Evolutionary conservation across 345 rosid genomes (phyloP).

Genomic region (Syzygium oleosum): DNA sequence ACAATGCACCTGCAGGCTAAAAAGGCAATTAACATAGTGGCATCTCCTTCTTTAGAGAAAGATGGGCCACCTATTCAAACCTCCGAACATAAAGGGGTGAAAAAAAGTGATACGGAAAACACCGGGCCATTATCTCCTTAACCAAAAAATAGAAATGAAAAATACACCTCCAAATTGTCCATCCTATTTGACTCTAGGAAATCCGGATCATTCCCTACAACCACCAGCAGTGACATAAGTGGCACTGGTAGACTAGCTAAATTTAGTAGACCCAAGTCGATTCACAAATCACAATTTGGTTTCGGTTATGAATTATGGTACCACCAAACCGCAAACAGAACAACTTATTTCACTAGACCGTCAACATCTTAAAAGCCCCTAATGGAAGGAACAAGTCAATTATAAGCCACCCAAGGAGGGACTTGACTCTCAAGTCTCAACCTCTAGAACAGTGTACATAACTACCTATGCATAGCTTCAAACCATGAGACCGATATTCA

Average conservation of each 20-base stretch:
- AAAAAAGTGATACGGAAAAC: not conserved
- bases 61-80: not conserved
- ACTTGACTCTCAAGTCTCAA: not conserved
- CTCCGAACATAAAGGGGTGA: not conserved
- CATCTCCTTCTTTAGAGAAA: not conserved
- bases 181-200: not conserved
- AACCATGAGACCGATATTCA: not conserved
- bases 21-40: not conserved
- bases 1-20: not conserved
- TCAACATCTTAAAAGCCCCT: not conserved
- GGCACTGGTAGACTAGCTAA: not conserved
- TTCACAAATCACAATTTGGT: not conserved
- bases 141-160: not conserved
- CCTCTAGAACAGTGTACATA: not conserved
- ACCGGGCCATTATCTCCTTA: not conserved
- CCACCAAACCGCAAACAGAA: not conserved
- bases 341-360: not conserved
- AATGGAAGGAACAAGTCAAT: not conserved
- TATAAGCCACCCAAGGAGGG: not conserved
- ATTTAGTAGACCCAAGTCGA: not conserved
- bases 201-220: not conserved
- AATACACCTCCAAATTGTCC: not conserved
- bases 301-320: not conserved
- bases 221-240: not conserved
- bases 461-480: not conserved